Conservation (phyloP, 768 basidiomycete genomes). For the Favolaschia claudopus region DNA sequence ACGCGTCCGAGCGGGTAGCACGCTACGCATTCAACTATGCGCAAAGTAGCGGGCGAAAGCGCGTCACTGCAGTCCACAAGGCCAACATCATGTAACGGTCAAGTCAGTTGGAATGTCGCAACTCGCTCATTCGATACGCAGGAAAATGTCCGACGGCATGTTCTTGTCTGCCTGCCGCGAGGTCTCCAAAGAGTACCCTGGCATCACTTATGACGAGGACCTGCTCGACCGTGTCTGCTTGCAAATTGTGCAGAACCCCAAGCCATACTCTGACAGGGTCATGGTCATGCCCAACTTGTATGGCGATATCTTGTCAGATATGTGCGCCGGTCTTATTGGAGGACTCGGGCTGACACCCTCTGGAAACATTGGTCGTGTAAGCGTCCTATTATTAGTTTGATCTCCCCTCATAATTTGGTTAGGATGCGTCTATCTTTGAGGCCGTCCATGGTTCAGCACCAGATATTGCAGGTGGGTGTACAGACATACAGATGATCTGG, state of each 20-base stretch:
- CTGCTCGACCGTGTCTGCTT: conserved; percentile 96
- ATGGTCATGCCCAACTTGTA: conserved; percentile 99
- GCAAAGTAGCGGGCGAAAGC: conserved; percentile 82
- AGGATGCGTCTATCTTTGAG: conserved; percentile 99
- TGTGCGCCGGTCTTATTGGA: conserved; percentile 98
- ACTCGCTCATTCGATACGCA: conserved; percentile 38
- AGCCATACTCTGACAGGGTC: conserved; percentile 92
- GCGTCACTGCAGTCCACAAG: conserved; percentile 99
- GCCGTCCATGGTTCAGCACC: conserved; percentile 99
- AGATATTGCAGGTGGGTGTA: conserved; percentile 88
- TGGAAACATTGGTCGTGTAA: conserved; percentile 93
- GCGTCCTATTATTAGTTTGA: conserved; percentile 31
- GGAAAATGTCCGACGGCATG: conserved; percentile 99
- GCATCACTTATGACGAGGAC: conserved; percentile 94
- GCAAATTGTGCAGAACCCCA: conserved; percentile 91
- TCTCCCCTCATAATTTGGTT: conserved; percentile 26
- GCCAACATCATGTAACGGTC: conserved; percentile 95
- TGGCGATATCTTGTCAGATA: conserved; percentile 95
- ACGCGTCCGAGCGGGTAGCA: conserved; percentile 97
- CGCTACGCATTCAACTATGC: conserved; percentile 99
- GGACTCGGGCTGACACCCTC: conserved; percentile 97
- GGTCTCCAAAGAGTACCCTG: conserved; percentile 95
- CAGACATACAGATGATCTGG: conserved; percentile 9
- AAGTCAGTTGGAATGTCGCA: not conserved
- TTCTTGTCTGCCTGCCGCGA: conserved; percentile 97